Conservation (phyloP, 139 green algal species). For the Chlorella vulgaris region DNA sequence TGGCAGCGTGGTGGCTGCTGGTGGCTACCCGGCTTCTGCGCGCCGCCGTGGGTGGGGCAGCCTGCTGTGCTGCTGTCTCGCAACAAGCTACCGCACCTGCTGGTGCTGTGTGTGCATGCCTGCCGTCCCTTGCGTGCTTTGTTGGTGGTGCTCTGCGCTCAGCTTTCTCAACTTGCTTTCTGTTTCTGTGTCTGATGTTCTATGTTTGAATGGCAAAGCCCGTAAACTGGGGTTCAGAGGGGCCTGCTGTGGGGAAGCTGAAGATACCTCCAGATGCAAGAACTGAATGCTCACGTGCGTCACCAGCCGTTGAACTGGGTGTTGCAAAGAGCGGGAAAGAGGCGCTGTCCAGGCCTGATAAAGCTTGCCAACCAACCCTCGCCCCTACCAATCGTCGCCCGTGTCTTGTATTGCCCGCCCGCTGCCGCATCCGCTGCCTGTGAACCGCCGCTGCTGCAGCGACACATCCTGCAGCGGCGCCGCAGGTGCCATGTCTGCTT, state of each 20-base stretch:
- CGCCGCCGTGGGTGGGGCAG: no score
- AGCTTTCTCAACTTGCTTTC: not conserved
- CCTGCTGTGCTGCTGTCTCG: no score
- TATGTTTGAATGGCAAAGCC: not conserved
- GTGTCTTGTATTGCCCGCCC: not conserved
- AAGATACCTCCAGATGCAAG: no score
- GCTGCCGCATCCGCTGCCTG: not conserved
- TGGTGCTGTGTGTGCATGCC: not conserved
- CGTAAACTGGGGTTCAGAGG: not conserved
- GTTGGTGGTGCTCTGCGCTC: not conserved
- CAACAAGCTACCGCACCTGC: no score
- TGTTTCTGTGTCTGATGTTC: not conserved
- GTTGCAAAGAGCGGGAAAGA: no score
- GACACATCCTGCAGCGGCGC: not conserved
- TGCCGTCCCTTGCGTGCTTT: not conserved
- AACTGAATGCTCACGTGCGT: no score
- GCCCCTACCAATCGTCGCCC: conserved; percentile 8
- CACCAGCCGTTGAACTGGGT: no score
- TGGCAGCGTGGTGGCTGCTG: no score
- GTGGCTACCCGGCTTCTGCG: no score
- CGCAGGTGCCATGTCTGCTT: not conserved
- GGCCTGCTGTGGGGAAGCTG: not conserved
- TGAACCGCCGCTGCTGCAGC: not conserved
- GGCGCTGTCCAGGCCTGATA: no score
- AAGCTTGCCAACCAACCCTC: no score